Percentiles rank a stretch among this genome's conserved stretches.
Conservation (phyloP, 1,284 basidiomycete genomes). For the Trichosporon sp. region DNA sequence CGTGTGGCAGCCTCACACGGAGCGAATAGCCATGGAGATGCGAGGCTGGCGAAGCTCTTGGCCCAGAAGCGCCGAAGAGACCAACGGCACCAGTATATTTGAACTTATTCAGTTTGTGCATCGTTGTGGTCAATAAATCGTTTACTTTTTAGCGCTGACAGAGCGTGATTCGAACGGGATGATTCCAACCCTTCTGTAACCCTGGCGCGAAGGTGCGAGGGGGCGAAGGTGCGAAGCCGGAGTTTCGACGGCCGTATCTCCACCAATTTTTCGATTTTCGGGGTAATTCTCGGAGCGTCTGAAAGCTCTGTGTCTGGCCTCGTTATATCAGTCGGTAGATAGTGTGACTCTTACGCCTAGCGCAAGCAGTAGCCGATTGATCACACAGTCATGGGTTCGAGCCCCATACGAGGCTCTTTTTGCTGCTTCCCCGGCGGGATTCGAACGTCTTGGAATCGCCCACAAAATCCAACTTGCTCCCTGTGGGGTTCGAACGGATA, state of each 20-base stretch:
- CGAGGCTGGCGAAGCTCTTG: too few relatives aligned
- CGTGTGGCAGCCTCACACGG: too few relatives aligned
- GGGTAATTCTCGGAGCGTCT: background rate
- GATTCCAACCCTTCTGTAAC: background rate
- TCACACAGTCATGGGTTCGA: slow-evolving; percentile 11
- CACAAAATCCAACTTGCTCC: too few relatives aligned
- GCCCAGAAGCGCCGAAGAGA: too few relatives aligned
- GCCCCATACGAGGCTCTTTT: slow-evolving; percentile 7
- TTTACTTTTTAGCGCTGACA: background rate
- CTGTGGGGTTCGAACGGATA: too few relatives aligned
- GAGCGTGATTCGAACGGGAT: background rate
- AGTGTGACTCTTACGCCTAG: slow-evolving; percentile 6
- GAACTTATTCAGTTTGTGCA: too few relatives aligned
- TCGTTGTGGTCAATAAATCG: too few relatives aligned
- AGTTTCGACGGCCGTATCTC: background rate
- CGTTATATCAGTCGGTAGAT: slow-evolving; percentile 12
- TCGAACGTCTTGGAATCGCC: too few relatives aligned
- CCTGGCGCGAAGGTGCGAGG: too few relatives aligned
- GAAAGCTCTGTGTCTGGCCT: background rate
- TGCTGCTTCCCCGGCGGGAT: background rate
- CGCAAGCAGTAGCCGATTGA: background rate
- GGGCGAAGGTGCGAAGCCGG: background rate
- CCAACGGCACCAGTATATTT: too few relatives aligned
- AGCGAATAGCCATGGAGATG: too few relatives aligned
- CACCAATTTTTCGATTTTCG: background rate